Base-by-base conservation (phyloP, 1,139 yeast genomes). In the Hansenula anomala region DNA sequence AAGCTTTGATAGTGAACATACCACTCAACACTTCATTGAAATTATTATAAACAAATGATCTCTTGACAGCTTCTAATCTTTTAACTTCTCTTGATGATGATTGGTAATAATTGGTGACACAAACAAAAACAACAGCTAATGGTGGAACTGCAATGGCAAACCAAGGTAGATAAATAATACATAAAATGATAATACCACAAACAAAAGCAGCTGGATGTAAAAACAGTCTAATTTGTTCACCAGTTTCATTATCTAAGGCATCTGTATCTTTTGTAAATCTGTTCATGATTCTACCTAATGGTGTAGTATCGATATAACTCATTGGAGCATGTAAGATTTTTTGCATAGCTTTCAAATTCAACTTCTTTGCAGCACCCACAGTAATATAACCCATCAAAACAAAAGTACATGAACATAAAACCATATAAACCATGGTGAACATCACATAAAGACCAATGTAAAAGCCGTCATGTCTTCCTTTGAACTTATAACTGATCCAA, bases 241-340 rank as follows among this genome's bases (percentile, higher is more conserved):
- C 75, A 40, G 80, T 66, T 52, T 82, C 88, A 55, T 83, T 84
- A 58, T 88, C 96, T 51, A 87, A 64, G 26, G 81, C 80, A 56
- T 87, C 95, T 0, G 94, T 82, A 59, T 88, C 96, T 54, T 85
- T 87, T 1, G 95, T 82, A 56, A 80, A 81, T 45, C 92, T 64
- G 56, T 82, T 83, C 54, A 83, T 61, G 39, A 83, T 74, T 45
- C 92, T 69, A 6, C 92, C 89, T 47, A 80, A 58, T 2, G 87
- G 88, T 1, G 85, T 76, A 1, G 83, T 71, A 51, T 80, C 87
- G 49, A 80, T 67, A 48, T 70, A 80, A 3, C 76, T 58, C 83
- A 78, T 77, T 28, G 89, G 95, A 41, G 81, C 90, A 54, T 75
- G 84, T 46, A 88, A 61, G 15, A 88, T 67, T 30, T 71, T 71